phyloP scores from a whole-genome alignment of 2,329 filamentous ascomycete species.

The Exserohilum rostratum region DNA sequence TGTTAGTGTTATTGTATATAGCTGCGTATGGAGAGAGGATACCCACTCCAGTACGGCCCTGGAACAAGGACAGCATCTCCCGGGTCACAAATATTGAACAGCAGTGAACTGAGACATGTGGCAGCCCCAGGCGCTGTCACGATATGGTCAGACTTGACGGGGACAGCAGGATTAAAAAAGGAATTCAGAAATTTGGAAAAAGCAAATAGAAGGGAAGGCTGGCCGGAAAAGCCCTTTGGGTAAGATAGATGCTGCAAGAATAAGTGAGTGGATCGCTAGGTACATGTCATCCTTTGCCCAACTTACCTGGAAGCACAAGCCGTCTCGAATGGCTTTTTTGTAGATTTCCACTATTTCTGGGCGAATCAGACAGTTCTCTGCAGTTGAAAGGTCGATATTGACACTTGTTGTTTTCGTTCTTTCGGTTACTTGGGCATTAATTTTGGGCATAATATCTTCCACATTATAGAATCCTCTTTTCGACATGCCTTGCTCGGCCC shows the following conservation, averaged over 20 bases:
- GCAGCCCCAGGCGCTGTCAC: constrained; percentile 22
- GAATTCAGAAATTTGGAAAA: constrained; percentile 32
- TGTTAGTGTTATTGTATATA: too few relatives aligned
- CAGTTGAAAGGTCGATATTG: constrained; percentile 28
- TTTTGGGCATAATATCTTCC: neutral
- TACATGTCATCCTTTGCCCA: neutral
- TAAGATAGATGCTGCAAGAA: neutral
- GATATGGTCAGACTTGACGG: constrained; percentile 27
- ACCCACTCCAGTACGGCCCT: constrained; percentile 38
- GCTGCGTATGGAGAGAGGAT: neutral
- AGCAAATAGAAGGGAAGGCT: constrained; percentile 24
- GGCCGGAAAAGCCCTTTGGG: constrained; percentile 10
- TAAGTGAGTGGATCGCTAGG: too few relatives aligned
- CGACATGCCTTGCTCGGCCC: too few relatives aligned
- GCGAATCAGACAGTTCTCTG: constrained; percentile 32
- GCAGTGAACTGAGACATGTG: constrained; percentile 32
- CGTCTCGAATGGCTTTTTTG: constrained; percentile 5
- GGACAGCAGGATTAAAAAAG: constrained; percentile 32
- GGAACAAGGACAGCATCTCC: constrained; percentile 43
- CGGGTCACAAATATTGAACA: constrained; percentile 43
- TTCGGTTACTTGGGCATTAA: neutral
- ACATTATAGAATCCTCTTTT: too few relatives aligned
- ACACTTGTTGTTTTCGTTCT: neutral
- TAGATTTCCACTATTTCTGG: constrained; percentile 21
- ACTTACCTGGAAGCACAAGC: too few relatives aligned